phyloP scores from a whole-genome alignment of 148 eudicot species.

The Nyssa sinensis region DNA sequence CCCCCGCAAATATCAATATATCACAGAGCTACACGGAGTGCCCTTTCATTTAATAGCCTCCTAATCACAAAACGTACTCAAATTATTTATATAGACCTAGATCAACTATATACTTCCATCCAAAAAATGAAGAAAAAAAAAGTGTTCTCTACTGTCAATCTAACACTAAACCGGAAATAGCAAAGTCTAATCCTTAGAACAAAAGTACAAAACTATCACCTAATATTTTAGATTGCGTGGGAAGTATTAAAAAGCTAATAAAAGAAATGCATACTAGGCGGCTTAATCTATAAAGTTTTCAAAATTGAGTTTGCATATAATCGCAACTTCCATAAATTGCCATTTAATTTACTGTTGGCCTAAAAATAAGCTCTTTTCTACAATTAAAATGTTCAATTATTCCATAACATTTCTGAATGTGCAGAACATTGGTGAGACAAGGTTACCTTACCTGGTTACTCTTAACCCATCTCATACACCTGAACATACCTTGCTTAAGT shows the following conservation, averaged over 20 bases:
- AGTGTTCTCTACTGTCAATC: neutral
- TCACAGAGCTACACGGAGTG: neutral
- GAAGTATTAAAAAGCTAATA: neutral
- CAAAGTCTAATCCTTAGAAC: neutral
- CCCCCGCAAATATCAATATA: neutral
- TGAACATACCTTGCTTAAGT: slow-evolving; percentile 60
- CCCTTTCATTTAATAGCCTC: neutral
- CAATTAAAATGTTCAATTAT: neutral
- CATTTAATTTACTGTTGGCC: neutral
- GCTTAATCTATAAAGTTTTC: neutral
- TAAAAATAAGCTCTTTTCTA: slow-evolving; percentile 2
- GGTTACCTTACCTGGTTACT: slow-evolving; percentile 69
- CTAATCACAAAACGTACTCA: no score
- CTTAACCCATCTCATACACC: slow-evolving; percentile 77
- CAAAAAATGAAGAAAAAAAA: no score
- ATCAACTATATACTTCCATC: no score
- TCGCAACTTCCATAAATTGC: neutral
- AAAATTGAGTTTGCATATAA: neutral
- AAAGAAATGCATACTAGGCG: neutral
- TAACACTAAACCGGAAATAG: neutral
- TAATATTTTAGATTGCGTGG: neutral
- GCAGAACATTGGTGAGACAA: slow-evolving; percentile 68
- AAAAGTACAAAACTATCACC: no score
- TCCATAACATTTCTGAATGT: slow-evolving; percentile 12
- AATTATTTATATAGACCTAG: no score